phyloP scores from a whole-genome alignment of 306 rosid genomes.

The Notholithocarpus densiflorus region DNA sequence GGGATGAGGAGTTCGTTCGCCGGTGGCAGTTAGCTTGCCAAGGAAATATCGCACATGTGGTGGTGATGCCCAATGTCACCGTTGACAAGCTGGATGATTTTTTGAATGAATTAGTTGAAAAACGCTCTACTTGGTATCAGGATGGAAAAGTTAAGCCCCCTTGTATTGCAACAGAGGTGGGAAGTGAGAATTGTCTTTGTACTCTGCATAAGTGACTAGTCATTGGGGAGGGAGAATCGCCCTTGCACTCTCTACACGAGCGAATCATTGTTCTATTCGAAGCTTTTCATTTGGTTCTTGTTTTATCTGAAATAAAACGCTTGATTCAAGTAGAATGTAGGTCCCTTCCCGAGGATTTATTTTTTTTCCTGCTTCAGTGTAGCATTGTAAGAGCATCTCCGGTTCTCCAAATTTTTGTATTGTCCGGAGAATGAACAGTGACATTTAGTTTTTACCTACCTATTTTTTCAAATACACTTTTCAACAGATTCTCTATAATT shows the following conservation, averaged over 20 bases:
- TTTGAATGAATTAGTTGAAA: constrained; percentile 34
- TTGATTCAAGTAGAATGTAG: not conserved
- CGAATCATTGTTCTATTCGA: not conserved
- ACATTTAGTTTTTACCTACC: no score
- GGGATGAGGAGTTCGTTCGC: constrained; percentile 45
- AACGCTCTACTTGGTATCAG: constrained; percentile 36
- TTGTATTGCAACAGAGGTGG: constrained; percentile 48
- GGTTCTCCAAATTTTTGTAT: no score
- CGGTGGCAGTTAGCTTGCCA: constrained; percentile 65
- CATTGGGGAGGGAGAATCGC: not conserved
- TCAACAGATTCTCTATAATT: no score
- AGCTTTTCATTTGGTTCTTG: not conserved
- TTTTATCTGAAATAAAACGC: constrained; percentile 3
- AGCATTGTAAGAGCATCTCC: no score
- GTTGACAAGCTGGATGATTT: constrained; percentile 49
- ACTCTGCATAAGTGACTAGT: constrained; percentile 30
- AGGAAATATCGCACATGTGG: constrained; percentile 62
- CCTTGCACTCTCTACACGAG: not conserved
- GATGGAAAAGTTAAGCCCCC: constrained; percentile 27
- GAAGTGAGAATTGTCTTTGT: constrained; percentile 48
- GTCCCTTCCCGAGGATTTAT: not conserved
- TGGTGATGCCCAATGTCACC: constrained; percentile 57
- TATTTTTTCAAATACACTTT: no score
- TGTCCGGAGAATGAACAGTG: no score
- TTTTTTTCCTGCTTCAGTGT: not conserved